Base-by-base conservation (phyloP, 257 asterid species). In the Cruciata laevipes region DNA sequence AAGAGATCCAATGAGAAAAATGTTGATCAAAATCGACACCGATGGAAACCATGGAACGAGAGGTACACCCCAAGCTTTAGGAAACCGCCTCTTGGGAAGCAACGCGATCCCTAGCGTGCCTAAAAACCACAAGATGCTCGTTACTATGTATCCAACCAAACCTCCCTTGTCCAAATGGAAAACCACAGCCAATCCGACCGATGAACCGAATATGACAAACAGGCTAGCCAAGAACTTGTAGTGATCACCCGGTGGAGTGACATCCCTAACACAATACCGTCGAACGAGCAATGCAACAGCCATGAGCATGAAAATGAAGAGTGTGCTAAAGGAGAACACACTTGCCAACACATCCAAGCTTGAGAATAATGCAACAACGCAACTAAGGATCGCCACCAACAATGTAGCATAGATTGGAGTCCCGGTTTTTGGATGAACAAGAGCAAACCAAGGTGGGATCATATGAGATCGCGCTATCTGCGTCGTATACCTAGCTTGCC, bases 271-370 rank as follows among this genome's bases (percentile, higher is more conserved):
- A n/a, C 84, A 85, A 78, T 90, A 93, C 44, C 97, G 83, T 40
- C 99, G 82, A 75, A 85, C 74, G 14, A 93, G 95, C 82, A 93
- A 78, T 0, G 99, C 99, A 68, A 93, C 89, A 0, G 99, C 97
- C 97, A 93, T 90, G 33, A 93, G 96, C 99, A 90, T 93, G 89
- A 93, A 93, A 61, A 93, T 88, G 74, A 89, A 85, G 68, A 93
- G 92, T 0, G 99, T 93, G 75, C 95, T 86, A 47, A 93, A 88
- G 0, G 99, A 93, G 14, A 93, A 69, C 5, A 90, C 95, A 27
- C 95, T 86, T 17, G 97, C 85, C 72, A 93, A 69, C 65, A 93
- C 91, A 67, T 90, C 99, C 78, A 93, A 74, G 78, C 99, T 90
- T 10, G 96, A 83, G 84, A 93, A 93, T 55, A 90, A 75, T 8